Percentiles rank a stretch among this genome's conserved stretches.
Evolutionary conservation across 345 rosid genomes (phyloP).

Genomic region (Ceriops decandra): DNA sequence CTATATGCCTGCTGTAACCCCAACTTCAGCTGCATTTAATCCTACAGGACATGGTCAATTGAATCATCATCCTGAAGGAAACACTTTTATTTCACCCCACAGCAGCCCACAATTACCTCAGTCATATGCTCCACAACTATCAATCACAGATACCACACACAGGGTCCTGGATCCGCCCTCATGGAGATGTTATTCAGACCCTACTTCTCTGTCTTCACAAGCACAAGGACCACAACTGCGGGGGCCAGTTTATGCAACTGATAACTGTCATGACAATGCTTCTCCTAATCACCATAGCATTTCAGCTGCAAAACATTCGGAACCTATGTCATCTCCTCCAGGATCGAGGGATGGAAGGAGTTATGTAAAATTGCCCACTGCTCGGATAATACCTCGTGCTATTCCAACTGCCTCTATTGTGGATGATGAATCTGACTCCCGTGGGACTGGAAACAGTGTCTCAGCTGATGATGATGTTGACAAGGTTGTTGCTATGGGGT

Average conservation of each 20-base stretch:
- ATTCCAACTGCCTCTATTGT: slow-evolving; percentile 47
- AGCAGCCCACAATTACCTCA: slow-evolving; percentile 16
- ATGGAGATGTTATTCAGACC: slow-evolving; percentile 23
- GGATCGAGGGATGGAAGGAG: slow-evolving; percentile 13
- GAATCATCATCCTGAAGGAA: slow-evolving; percentile 20
- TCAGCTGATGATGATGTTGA: slow-evolving; percentile 43
- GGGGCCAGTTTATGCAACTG: slow-evolving; percentile 11
- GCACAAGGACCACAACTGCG: slow-evolving; percentile 11
- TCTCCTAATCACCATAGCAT: slow-evolving; percentile 17
- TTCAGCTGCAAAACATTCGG: slow-evolving; percentile 15
- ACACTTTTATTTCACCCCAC: slow-evolving; percentile 24
- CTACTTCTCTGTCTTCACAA: slow-evolving; percentile 14
- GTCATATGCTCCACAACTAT: slow-evolving; percentile 11
- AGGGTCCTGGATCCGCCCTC: slow-evolving; percentile 22
- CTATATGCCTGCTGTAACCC: slow-evolving; percentile 25
- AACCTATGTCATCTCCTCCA: slow-evolving; percentile 14
- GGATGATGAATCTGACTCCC: slow-evolving; percentile 25
- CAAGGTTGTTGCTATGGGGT: slow-evolving; percentile 60
- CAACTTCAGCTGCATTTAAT: slow-evolving; percentile 16
- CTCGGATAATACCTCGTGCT: slow-evolving; percentile 41
- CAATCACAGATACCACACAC: slow-evolving; percentile 17
- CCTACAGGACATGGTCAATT: slow-evolving; percentile 16
- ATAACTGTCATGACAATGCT: slow-evolving; percentile 11
- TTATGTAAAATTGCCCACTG: slow-evolving; percentile 35
- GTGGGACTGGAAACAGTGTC: slow-evolving; percentile 25